Conservation (phyloP, 2,329 filamentous ascomycete species). For the Aspergillus sp. region DNA sequence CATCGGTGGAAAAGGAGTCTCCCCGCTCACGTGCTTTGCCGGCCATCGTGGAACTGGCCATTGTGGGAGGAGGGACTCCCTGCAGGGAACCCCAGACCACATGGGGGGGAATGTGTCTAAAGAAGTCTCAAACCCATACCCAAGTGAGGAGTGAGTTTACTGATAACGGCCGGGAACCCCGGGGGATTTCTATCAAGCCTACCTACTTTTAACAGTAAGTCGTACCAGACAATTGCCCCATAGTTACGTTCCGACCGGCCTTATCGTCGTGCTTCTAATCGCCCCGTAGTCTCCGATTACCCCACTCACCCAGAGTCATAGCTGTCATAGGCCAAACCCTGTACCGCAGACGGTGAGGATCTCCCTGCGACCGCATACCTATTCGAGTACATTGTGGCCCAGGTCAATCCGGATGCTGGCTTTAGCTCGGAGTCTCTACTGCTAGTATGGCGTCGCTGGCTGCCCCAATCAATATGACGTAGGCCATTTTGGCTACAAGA, state of each 20-base stretch:
- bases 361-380: neutral
- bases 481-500: neutral
- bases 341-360: neutral
- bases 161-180: neutral
- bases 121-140: neutral
- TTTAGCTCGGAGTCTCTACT: neutral
- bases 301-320: conserved; percentile 5
- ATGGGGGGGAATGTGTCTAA: neutral
- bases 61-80: no score
- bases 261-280: neutral
- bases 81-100: no score
- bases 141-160: neutral
- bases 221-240: neutral
- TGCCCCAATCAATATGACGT: neutral
- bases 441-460: neutral
- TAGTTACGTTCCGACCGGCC: neutral
- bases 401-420: neutral
- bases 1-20: neutral
- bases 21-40: neutral
- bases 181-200: neutral
- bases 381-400: neutral
- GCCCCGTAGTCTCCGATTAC: neutral
- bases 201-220: neutral
- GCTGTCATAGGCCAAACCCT: conserved; percentile 4
- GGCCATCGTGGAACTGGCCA: neutral